A percentile compares a stretch with the other conserved stretches of the same genome.
These are phyloP conservation scores for Daldinia vernicosa DNA, from an alignment of 495 filamentous ascomycete genomes.

Conservation along the genomic window DNA sequence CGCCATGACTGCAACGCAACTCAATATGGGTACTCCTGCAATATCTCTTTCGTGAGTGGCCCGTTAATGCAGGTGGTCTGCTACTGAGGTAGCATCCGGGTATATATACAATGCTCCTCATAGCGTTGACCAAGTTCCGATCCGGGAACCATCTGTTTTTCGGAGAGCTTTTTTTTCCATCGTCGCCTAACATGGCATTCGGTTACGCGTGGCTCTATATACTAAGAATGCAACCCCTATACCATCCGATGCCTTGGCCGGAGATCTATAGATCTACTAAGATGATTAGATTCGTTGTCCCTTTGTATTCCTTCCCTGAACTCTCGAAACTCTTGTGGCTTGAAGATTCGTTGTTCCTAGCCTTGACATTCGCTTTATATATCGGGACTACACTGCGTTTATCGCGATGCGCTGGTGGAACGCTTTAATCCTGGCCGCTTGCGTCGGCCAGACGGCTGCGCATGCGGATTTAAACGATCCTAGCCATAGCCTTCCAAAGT, in stretches of 20 bases:
- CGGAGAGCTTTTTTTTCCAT: slow-evolving; percentile 15
- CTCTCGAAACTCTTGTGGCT: background rate
- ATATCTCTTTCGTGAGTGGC: slow-evolving; percentile 23
- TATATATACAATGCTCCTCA: slow-evolving; percentile 44
- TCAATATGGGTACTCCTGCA: slow-evolving; percentile 21
- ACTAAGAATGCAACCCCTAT: slow-evolving; percentile 8
- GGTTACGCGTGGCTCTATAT: slow-evolving; percentile 37
- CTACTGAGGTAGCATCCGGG: slow-evolving; percentile 47
- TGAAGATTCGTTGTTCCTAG: slow-evolving; percentile 14
- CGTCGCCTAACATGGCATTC: slow-evolving; percentile 1
- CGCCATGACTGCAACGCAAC: slow-evolving; percentile 22
- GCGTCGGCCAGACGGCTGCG: slow-evolving; percentile 41
- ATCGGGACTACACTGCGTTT: slow-evolving; percentile 13
- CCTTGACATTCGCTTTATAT: slow-evolving; percentile 32
- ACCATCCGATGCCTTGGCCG: slow-evolving; percentile 9
- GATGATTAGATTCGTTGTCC: background rate
- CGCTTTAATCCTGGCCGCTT: slow-evolving; percentile 42
- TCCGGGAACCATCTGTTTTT: slow-evolving; percentile 28
- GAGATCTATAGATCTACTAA: slow-evolving; percentile 29
- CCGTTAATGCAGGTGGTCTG: slow-evolving; percentile 28
- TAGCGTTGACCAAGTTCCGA: slow-evolving; percentile 30
- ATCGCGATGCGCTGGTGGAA: slow-evolving; percentile 44
- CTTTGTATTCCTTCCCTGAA: background rate
- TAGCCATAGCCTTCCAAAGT: slow-evolving; percentile 40
- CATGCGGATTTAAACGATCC: slow-evolving; percentile 41